Conservation (phyloP, 306 rosid species). For the Ochetophila trinervis region DNA sequence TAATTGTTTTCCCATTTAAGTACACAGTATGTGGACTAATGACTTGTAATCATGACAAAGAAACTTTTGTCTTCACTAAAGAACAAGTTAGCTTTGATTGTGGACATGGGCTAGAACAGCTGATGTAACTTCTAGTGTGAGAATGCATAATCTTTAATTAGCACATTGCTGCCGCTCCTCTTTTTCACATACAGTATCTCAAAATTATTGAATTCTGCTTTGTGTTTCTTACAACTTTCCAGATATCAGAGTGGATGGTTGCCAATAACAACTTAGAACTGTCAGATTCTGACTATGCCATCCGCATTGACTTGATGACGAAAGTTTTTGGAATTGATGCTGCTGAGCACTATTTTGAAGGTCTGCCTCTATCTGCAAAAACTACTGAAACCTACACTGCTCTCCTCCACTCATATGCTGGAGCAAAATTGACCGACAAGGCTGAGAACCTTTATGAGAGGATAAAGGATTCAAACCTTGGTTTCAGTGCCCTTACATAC, state of each 20-base stretch:
- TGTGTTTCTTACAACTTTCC: constrained; percentile 35
- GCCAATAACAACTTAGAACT: constrained; percentile 49
- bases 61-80: too few species aligned
- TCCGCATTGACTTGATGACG: constrained; percentile 81
- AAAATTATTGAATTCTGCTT: constrained; percentile 2
- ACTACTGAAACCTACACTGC: constrained; percentile 79
- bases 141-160: not conserved
- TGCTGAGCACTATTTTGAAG: constrained; percentile 89
- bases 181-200: not conserved
- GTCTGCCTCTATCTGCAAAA: constrained; percentile 54
- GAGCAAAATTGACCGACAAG: constrained; percentile 67
- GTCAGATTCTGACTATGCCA: constrained; percentile 70
- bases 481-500: constrained; percentile 62
- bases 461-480: constrained; percentile 51
- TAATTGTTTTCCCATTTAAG: not conserved
- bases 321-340: constrained; percentile 91
- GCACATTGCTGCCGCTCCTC: not conserved
- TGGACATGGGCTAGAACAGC: not conserved
- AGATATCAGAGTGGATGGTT: constrained; percentile 96
- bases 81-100: too few species aligned
- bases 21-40: not conserved
- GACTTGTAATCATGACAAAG: too few species aligned
- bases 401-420: constrained; percentile 85
- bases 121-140: not conserved
- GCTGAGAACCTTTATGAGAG: constrained; percentile 72